A percentile compares a stretch with the other conserved stretches of the same genome.
Evolutionary conservation across 2,329 filamentous ascomycete species (phyloP).

Genomic region (Colletotrichum orbiculare): DNA sequence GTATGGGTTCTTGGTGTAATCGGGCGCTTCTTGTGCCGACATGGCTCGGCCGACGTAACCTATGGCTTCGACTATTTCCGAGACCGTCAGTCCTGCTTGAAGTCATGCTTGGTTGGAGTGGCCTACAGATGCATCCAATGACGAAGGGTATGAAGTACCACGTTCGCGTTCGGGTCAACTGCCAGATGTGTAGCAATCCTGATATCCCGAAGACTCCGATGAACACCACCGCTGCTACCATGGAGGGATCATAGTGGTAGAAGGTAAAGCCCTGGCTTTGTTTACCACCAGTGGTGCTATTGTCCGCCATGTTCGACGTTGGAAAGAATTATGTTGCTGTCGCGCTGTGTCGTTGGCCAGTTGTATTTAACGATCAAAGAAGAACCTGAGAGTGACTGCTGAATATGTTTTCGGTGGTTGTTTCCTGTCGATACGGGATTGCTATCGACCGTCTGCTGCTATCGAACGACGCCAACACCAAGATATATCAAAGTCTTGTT

Average conservation of each 20-base stretch:
- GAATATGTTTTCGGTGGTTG: too few species aligned
- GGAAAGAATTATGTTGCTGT: neutral
- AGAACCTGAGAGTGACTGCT: too few species aligned
- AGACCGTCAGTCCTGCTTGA: neutral
- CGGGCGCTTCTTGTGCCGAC: conserved; percentile 53
- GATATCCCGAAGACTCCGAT: conserved; percentile 53
- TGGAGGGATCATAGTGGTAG: conserved; percentile 61
- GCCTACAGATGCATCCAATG: conserved; percentile 63
- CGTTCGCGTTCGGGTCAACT: conserved; percentile 52
- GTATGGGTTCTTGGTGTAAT: conserved; percentile 51
- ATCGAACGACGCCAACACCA: neutral
- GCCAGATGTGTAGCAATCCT: conserved; percentile 51
- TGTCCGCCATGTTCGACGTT: conserved; percentile 7
- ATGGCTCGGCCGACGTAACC: conserved; percentile 63
- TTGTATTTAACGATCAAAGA: too few species aligned
- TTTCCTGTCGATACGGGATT: too few species aligned
- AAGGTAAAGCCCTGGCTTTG: conserved; percentile 38
- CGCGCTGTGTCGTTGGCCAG: too few species aligned
- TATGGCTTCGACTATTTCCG: conserved; percentile 54
- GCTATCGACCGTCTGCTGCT: too few species aligned
- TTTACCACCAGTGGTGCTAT: conserved; percentile 15
- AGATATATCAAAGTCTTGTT: conserved; percentile 3
- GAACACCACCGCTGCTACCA: conserved; percentile 55
- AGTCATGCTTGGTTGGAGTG: neutral
- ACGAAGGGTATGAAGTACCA: conserved; percentile 66